These are phyloP conservation scores for Serpula lacrymans DNA, from an alignment of 768 basidiomycete species.

Conservation along the genomic window DNA sequence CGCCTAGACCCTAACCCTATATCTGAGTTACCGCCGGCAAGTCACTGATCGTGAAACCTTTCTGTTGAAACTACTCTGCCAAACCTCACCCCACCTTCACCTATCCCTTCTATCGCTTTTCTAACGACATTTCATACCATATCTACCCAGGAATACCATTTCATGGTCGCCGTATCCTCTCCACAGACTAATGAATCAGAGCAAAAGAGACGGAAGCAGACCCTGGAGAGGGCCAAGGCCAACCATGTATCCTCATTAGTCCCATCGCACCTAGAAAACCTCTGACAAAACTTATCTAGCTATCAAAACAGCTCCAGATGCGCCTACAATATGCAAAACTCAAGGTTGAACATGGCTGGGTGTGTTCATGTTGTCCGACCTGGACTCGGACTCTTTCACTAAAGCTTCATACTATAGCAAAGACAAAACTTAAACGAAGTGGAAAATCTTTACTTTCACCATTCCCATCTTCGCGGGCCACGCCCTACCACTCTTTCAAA, in stretches of 20 bases:
- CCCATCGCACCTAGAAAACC: too few relatives aligned
- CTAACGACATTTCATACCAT: slow-evolving; percentile 4
- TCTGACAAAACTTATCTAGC: too few relatives aligned
- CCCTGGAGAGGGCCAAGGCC: slow-evolving; percentile 53
- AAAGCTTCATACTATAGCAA: slow-evolving; percentile 43
- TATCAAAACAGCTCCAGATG: slow-evolving; percentile 69
- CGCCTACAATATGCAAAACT: slow-evolving; percentile 73
- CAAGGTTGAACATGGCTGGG: slow-evolving; percentile 83
- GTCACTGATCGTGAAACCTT: too few relatives aligned
- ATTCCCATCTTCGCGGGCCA: slow-evolving; percentile 48
- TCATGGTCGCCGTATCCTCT: slow-evolving; percentile 19
- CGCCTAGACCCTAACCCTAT: too few relatives aligned
- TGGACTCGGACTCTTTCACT: background rate
- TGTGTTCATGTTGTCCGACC: slow-evolving; percentile 29
- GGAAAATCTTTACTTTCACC: slow-evolving; percentile 78
- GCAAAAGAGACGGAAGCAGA: slow-evolving; percentile 44
- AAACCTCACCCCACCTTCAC: too few relatives aligned
- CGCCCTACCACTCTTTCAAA: slow-evolving; percentile 13
- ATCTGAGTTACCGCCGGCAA: too few relatives aligned
- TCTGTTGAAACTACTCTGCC: too few relatives aligned
- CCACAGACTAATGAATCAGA: slow-evolving; percentile 24
- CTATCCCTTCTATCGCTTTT: too few relatives aligned
- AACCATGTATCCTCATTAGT: slow-evolving; percentile 41
- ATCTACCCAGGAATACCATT: too few relatives aligned
- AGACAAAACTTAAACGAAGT: slow-evolving; percentile 77